Evolutionary conservation across 2,329 filamentous ascomycete species (phyloP).

Genomic region (Taxawa tesnikishii): DNA sequence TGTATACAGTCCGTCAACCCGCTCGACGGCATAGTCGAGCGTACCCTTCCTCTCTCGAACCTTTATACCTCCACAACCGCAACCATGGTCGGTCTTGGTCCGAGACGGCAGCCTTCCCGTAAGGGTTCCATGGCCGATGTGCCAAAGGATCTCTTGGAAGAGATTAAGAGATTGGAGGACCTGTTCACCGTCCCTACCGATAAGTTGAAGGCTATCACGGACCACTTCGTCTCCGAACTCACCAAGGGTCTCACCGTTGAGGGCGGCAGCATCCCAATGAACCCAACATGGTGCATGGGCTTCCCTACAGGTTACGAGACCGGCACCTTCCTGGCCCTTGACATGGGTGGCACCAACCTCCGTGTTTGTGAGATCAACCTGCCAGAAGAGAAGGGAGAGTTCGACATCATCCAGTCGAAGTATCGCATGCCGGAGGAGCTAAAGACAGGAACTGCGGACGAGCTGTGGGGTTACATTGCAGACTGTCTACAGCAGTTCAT

Average conservation of each 20-base stretch:
- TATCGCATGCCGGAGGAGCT: conserved; percentile 90
- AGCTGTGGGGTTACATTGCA: conserved; percentile 91
- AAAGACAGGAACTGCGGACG: conserved; percentile 70
- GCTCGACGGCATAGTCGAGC: too few species aligned
- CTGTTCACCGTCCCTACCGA: conserved; percentile 64
- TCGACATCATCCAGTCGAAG: conserved; percentile 91
- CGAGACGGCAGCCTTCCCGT: conserved; percentile 53
- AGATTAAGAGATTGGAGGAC: conserved; percentile 76
- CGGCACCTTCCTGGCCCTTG: conserved; percentile 77
- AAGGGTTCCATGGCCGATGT: conserved; percentile 89
- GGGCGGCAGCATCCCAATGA: conserved; percentile 95
- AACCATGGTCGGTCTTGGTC: conserved; percentile 53
- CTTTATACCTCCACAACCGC: conserved; percentile 9
- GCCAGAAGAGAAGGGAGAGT: conserved; percentile 76
- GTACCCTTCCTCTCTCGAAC: too few species aligned
- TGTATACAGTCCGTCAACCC: too few species aligned
- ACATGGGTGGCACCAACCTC: conserved; percentile 94
- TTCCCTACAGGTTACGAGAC: conserved; percentile 80
- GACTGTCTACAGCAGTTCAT: conserved; percentile 87
- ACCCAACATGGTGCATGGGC: conserved; percentile 89
- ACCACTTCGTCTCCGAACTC: conserved; percentile 81
- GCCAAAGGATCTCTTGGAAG: conserved; percentile 66
- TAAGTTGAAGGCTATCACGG: conserved; percentile 81
- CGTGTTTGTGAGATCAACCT: conserved; percentile 88
- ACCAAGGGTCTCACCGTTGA: conserved; percentile 79